Evolutionary conservation across 177 flowering plant genomes (phyloP), one percentile per base, ranked within the genome.

Genomic region (Vitis hybrid): DNA sequence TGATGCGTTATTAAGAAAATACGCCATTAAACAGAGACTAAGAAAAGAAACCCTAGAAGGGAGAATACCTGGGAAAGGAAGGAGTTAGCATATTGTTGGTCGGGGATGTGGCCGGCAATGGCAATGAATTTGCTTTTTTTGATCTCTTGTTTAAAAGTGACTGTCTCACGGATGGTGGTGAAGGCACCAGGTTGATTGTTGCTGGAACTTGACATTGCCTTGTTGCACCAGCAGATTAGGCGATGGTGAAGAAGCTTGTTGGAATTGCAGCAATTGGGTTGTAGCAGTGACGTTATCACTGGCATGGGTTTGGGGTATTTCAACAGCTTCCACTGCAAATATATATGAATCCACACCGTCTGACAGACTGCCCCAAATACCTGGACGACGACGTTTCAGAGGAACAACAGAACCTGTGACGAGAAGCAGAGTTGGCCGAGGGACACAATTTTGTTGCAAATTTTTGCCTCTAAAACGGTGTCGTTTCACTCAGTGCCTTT

Each of bases 81-180:
- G 20, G 90, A 78, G 10, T 74, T 76, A 26, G 94, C 97, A 14
- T 92, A 87, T 49, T 69, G 85, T 19, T 89, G 92, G 75, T 85
- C 80, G 73, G 87, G 77, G 76, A 95, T 70, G 56, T 81, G 85
- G n/a, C 86, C 89, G 3, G 99, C 98, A 70, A 95, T 78, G 70
- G 94, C 98, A 56, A 90, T 95, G 86, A 95, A 95, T 77, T 90
- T 95, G 89, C 98, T 95, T 67, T 83, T 83, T 64, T 95, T 95
- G 53, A 95, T 93, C 62, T 87, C 94, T 31, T 72, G 80, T 65
- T 90, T 84, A 67, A 86, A 80, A 1, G 76, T 80, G 12, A 82
- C 81, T 59, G 74, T 82, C 70, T 91, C 90, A 10, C 64, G 68
- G 62, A 94, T 80, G 3, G 97, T 87, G 1, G 91, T 92, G 83